Percentiles rank a stretch among this genome's conserved stretches.
These are phyloP conservation scores for Stagonosporopsis vannaccii DNA, from an alignment of 2,329 filamentous ascomycete genomes.

Conservation along the genomic window DNA sequence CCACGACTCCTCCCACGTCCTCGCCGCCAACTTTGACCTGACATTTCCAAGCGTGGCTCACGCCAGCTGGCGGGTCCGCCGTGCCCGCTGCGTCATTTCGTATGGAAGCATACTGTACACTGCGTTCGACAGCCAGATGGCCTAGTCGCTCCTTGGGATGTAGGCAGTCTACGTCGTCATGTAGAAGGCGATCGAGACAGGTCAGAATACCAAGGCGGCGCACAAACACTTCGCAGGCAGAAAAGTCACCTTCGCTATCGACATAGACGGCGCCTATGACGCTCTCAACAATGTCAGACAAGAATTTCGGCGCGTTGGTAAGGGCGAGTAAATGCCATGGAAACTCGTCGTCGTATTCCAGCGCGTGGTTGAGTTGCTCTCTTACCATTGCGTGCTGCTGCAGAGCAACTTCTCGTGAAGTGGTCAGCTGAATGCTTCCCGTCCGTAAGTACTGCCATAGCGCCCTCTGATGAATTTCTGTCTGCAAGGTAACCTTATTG, in stretches of 20 bases:
- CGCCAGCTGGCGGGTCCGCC: constrained; percentile 1
- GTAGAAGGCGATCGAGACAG: constrained; percentile 68
- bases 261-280: constrained; percentile 84
- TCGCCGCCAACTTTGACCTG: constrained; percentile 46
- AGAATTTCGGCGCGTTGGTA: constrained; percentile 51
- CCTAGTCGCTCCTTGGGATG: constrained; percentile 75
- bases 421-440: constrained; percentile 56
- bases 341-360: constrained; percentile 64
- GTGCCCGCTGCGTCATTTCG: constrained; percentile 5
- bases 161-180: constrained; percentile 59
- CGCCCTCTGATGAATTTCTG: constrained; percentile 45
- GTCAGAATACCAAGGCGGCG: constrained; percentile 69
- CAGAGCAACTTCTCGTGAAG: constrained; percentile 55
- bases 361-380: constrained; percentile 56
- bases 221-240: constrained; percentile 66
- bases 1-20: constrained; percentile 43
- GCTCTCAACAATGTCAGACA: constrained; percentile 71
- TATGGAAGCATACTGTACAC: constrained; percentile 61
- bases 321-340: constrained; percentile 78
- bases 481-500: constrained; percentile 42
- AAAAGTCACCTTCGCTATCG: constrained; percentile 60
- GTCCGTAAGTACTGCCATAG: constrained; percentile 77
- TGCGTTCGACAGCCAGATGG: constrained; percentile 60
- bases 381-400: constrained; percentile 60
- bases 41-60: constrained; percentile 35